Evolutionary conservation across 306 rosid genomes (phyloP).

Genomic region (Datisca glomerata): DNA sequence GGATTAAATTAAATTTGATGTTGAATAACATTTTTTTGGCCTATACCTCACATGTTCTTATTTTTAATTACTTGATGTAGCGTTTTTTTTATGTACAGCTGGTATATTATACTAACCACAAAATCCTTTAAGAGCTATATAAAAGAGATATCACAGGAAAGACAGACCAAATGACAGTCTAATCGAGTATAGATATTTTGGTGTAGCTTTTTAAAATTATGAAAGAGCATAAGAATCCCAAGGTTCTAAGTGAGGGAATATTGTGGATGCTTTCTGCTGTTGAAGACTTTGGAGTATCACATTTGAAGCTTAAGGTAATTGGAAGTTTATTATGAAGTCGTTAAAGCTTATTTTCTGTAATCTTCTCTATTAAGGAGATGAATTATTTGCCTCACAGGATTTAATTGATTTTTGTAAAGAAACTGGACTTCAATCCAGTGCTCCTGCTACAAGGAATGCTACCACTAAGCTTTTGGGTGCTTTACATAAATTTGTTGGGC

Average conservation of each 20-base stretch:
- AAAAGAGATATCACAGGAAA: no score
- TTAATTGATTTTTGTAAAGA: slow-evolving; percentile 95
- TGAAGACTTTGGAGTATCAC: slow-evolving; percentile 87
- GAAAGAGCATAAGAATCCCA: slow-evolving; percentile 99
- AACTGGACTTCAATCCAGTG: slow-evolving; percentile 89
- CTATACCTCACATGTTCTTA: no score
- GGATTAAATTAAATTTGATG: no score
- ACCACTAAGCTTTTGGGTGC: slow-evolving; percentile 92
- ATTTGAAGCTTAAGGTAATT: slow-evolving; percentile 79
- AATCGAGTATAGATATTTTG: no score
- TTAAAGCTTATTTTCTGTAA: no score
- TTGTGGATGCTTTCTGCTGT: slow-evolving; percentile 96
- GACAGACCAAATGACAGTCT: no score
- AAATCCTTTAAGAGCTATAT: no score
- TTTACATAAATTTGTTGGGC: slow-evolving; percentile 95
- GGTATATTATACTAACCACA: no score
- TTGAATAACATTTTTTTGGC: no score
- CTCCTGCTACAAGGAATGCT: slow-evolving; percentile 88
- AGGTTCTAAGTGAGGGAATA: slow-evolving; percentile 95
- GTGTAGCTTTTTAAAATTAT: slow-evolving; percentile 77
- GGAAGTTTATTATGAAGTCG: background rate
- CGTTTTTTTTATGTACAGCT: no score
- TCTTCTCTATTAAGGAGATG: no score
- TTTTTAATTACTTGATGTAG: no score
- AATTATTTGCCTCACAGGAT: slow-evolving; percentile 46